phyloP scores from a whole-genome alignment of 176 grass and related monocot species.

The Paspalum notatum region DNA sequence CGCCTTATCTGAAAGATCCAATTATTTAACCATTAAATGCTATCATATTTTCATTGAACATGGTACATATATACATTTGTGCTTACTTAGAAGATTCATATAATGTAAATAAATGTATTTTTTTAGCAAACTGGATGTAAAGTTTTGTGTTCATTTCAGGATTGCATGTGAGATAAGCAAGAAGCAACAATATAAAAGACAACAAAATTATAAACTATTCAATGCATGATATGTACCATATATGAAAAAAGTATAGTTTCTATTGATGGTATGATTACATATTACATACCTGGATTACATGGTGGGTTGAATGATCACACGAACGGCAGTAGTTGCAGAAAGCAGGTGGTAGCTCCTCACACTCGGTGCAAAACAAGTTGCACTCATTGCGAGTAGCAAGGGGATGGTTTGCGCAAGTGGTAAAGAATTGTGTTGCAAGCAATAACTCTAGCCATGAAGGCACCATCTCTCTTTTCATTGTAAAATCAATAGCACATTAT shows the following conservation, averaged over 20 bases:
- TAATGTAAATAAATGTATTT: not conserved
- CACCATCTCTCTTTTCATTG: constrained; percentile 30
- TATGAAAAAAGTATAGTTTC: not conserved
- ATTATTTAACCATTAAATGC: not conserved
- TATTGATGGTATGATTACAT: not conserved
- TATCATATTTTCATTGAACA: not conserved
- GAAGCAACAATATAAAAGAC: not conserved
- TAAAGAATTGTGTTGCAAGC: constrained; percentile 56
- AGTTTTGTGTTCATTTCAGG: not conserved
- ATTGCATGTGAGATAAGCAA: not conserved
- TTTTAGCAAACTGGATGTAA: not conserved
- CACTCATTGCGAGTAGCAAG: constrained; percentile 55
- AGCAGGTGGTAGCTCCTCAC: constrained; percentile 9
- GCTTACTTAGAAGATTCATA: too few relatives aligned
- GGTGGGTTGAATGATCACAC: constrained; percentile 49
- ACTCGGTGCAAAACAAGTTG: constrained; percentile 67
- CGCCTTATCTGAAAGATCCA: constrained; percentile 50
- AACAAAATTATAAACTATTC: not conserved
- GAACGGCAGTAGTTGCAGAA: constrained; percentile 55
- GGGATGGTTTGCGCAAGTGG: constrained; percentile 39
- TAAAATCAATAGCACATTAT: not conserved
- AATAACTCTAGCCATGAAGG: constrained; percentile 64
- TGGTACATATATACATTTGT: not conserved
- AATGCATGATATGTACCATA: not conserved
- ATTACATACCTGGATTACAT: constrained; percentile 52